A percentile compares a stretch with the other conserved stretches of the same genome.
Conservation (phyloP, 306 rosid genomes). For the Quercus gilva region DNA sequence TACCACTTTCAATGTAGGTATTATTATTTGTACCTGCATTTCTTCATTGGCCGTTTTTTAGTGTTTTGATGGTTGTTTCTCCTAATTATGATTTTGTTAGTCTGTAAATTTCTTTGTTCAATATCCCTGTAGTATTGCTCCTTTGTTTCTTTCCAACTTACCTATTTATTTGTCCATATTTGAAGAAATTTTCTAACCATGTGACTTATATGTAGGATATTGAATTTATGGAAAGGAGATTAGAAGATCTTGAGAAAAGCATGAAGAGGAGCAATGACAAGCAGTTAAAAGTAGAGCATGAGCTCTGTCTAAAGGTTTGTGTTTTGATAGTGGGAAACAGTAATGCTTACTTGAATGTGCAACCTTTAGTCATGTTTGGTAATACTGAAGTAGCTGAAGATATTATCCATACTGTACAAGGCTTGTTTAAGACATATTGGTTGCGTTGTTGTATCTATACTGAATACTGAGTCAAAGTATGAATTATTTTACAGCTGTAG, state of each 20-base stretch:
- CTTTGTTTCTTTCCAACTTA: not conserved
- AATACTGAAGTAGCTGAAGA: not conserved
- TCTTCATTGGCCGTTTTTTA: not conserved
- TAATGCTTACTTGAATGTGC: not conserved
- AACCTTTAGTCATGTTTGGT: not conserved
- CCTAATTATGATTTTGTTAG: not conserved
- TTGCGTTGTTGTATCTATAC: not conserved
- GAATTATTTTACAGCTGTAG: not conserved
- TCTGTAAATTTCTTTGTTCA: not conserved
- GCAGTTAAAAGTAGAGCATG: slow-evolving; percentile 85
- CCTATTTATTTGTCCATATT: not conserved
- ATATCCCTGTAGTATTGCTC: not conserved
- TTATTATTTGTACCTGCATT: not conserved
- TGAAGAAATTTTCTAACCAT: slow-evolving; percentile 5
- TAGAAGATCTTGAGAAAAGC: slow-evolving; percentile 93
- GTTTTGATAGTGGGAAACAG: not conserved
- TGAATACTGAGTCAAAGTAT: not conserved
- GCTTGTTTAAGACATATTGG: not conserved
- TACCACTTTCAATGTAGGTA: not conserved
- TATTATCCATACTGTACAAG: not conserved
- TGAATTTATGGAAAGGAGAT: slow-evolving; percentile 79
- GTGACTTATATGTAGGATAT: slow-evolving; percentile 50
- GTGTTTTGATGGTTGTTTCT: not conserved
- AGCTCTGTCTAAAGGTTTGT: slow-evolving; percentile 76
- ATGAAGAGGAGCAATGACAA: slow-evolving; percentile 99